Conservation (phyloP, 768 basidiomycete genomes). For the Pilatotrama ljubarskyi region DNA sequence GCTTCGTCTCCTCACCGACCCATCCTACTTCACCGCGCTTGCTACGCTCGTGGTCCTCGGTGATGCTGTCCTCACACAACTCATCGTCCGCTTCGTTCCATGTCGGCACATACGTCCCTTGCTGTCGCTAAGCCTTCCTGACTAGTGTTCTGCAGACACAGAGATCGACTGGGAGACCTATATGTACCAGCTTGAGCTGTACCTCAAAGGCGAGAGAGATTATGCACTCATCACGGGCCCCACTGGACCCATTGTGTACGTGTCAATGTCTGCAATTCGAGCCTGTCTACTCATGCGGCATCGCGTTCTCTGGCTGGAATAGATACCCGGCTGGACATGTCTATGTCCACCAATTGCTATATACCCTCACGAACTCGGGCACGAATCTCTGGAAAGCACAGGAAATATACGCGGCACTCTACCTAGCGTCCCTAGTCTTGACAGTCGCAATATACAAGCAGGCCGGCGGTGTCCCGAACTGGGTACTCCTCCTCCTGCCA, state of each 20-base stretch:
- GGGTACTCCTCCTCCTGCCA: slow-evolving; percentile 68
- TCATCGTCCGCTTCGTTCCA: slow-evolving; percentile 79
- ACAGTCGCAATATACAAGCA: slow-evolving; percentile 69
- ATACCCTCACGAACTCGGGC: slow-evolving; percentile 62
- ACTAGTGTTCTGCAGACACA: slow-evolving; percentile 63
- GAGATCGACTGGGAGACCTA: slow-evolving; percentile 99
- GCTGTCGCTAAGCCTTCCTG: neutral
- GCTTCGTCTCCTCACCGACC: slow-evolving; percentile 48
- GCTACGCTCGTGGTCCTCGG: slow-evolving; percentile 65
- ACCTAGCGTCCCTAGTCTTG: slow-evolving; percentile 63
- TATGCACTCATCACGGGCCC: slow-evolving; percentile 84
- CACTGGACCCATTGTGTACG: slow-evolving; percentile 91
- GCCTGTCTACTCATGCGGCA: neutral
- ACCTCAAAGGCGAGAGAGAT: slow-evolving; percentile 78
- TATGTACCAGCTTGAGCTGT: slow-evolving; percentile 82
- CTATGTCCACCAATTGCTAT: slow-evolving; percentile 73
- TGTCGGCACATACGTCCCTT: slow-evolving; percentile 56
- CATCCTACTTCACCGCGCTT: slow-evolving; percentile 65
- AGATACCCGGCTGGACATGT: slow-evolving; percentile 97
- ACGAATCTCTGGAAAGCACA: slow-evolving; percentile 65
- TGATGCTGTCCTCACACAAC: slow-evolving; percentile 74
- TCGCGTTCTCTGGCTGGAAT: neutral
- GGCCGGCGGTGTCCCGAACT: slow-evolving; percentile 66
- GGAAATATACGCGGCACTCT: slow-evolving; percentile 75
- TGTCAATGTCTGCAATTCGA: neutral